Evolutionary conservation across 2,329 filamentous ascomycete species (phyloP).

Genomic region (Fusarium musae): DNA sequence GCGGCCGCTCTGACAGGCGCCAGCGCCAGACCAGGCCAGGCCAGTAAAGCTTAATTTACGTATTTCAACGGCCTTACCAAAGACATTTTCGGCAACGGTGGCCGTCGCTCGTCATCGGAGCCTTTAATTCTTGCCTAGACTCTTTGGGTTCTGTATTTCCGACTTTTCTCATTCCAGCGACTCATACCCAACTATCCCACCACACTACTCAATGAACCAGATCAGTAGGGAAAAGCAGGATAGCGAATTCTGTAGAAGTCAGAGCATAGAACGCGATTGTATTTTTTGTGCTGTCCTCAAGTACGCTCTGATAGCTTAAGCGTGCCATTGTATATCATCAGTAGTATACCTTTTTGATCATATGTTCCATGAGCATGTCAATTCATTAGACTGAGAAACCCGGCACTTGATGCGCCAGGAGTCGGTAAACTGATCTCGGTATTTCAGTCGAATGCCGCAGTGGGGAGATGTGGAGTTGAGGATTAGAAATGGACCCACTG

Average conservation of each 20-base stretch:
- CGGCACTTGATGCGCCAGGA: neutral
- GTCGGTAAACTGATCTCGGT: neutral
- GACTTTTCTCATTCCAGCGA: neutral
- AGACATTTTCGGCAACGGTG: neutral
- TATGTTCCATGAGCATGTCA: accelerated
- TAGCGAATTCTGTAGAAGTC: neutral
- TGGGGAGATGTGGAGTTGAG: neutral
- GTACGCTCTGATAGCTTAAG: neutral
- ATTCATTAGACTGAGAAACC: too few relatives aligned
- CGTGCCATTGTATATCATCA: neutral
- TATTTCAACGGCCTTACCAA: neutral
- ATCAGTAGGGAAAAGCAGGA: accelerated
- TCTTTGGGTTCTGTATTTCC: neutral
- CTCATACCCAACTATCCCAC: neutral
- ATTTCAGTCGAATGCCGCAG: neutral
- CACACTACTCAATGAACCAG: neutral
- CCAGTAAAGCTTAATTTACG: accelerated
- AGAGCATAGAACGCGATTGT: neutral
- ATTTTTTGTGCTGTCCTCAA: neutral
- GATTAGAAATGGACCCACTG: neutral
- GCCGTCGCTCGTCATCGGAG: too few relatives aligned
- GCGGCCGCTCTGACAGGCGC: neutral
- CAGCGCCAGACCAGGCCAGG: neutral
- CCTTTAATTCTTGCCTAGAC: too few relatives aligned
- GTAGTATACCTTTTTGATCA: too few relatives aligned